Base-by-base conservation (phyloP, 768 basidiomycete genomes). In the Hydnum rufescens region DNA sequence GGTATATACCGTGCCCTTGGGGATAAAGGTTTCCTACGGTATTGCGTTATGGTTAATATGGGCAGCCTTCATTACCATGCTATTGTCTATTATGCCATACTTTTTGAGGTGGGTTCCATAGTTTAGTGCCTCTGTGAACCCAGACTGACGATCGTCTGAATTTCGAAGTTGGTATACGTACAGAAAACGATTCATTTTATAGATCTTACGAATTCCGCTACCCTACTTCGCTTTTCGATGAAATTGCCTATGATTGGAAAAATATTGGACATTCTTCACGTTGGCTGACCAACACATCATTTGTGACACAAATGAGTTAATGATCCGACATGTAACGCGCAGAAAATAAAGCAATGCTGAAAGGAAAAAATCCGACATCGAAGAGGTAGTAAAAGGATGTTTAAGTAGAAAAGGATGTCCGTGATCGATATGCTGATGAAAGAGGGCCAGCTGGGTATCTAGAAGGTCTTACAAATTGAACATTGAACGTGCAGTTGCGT, bases 61-160 rank as follows among this genome's bases (percentile, higher is more conserved):
- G 57, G 52, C 55, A 3, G 51, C 57, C 16, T 58, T 56, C 30
- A 49, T 49, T 39, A n/a, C 52, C 3, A 51, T 56, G 2, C 29
- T 58, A 16, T 16, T 58, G n/a, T 56, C 57, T 8, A 57, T 54
- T 8, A 25, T 51, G 5, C 57, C 57, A 23, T 58, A 58, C 42
- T 32, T 51, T 26, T 44, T 58, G 43, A 58, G 55, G 49, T 58
- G 34, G 6, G 54, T 1, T 8, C 19, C 34, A 19, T 39, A 19
- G 34, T 8, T 39, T 39, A 8, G 8, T 8, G 8, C 34, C 19
- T 8, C 8, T 39, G 19, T 19, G 8, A 8, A 8, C 19, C 8
- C 34, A 8, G 34, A 39, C 34, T 8, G 8, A 8, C 34, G 8
- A 8, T 39, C 19, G 8, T 8, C 34, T 8, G 8, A 39, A 39